Evolutionary conservation across 78 protist genomes (phyloP).

Genomic region (Monocercomonoides exilis): DNA sequence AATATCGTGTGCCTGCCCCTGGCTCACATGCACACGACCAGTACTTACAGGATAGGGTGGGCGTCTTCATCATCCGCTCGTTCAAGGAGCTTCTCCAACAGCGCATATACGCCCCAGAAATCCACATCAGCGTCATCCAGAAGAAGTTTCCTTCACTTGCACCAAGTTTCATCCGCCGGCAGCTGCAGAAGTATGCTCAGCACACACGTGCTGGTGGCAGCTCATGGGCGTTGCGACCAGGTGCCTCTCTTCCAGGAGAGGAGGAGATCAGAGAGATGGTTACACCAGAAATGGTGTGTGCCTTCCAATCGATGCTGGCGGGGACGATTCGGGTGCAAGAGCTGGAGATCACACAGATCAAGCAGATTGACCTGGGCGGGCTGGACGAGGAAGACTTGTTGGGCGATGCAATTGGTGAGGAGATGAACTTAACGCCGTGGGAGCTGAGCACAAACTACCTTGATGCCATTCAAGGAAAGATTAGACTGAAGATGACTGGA

Average conservation of each 20-base stretch:
- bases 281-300: neutral
- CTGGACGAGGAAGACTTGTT: no score
- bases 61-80: neutral
- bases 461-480: neutral
- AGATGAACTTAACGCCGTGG: conserved; percentile 1
- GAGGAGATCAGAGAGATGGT: neutral
- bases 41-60: neutral
- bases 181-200: neutral
- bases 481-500: neutral
- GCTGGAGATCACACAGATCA: no score
- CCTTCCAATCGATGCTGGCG: neutral
- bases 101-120: neutral
- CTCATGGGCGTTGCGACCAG: neutral
- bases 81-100: neutral
- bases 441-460: neutral
- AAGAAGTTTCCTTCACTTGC: neutral
- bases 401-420: neutral
- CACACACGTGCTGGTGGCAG: neutral
- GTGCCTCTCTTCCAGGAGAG: neutral
- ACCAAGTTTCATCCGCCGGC: neutral
- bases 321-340: no score
- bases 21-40: neutral
- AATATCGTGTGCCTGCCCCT: neutral
- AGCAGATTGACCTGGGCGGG: no score
- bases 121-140: neutral